A percentile compares a stretch with the other conserved stretches of the same genome.
Conservation (phyloP, 805 yeast species). For the Wickerhamiella musiphila region DNA sequence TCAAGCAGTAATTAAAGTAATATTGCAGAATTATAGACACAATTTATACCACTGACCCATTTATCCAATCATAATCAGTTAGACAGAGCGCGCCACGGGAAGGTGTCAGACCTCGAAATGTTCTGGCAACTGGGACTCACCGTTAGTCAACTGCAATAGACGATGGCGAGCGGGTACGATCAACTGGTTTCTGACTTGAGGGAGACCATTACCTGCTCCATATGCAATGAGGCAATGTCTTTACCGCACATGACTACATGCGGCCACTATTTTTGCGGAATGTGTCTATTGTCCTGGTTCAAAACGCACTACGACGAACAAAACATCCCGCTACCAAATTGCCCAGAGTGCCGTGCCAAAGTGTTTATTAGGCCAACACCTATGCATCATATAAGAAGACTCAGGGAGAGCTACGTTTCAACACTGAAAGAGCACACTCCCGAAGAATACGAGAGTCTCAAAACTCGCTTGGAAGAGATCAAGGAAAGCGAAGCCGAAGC, state of each 20-base stretch:
- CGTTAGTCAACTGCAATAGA: too few species aligned
- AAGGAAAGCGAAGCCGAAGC: slow-evolving; percentile 2
- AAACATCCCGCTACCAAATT: slow-evolving; percentile 6
- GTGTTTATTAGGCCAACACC: slow-evolving; percentile 9
- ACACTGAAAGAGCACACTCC: slow-evolving; percentile 5
- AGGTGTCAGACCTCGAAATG: too few species aligned
- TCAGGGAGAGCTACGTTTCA: neutral
- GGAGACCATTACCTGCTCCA: slow-evolving; percentile 26
- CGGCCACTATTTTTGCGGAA: slow-evolving; percentile 54
- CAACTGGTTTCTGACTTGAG: too few species aligned
- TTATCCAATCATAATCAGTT: too few species aligned
- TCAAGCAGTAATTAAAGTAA: too few species aligned
- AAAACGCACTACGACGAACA: slow-evolving; percentile 4
- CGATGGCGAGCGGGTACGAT: too few species aligned
- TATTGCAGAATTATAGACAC: too few species aligned
- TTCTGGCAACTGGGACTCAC: too few species aligned
- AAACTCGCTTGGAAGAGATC: neutral
- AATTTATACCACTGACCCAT: too few species aligned
- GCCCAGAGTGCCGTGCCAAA: slow-evolving; percentile 13
- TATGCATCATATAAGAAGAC: slow-evolving; percentile 9
- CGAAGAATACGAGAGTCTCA: slow-evolving; percentile 1
- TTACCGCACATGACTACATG: slow-evolving; percentile 38
- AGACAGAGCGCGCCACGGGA: too few species aligned
- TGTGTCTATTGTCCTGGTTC: slow-evolving; percentile 21
- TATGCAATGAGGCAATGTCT: slow-evolving; percentile 46